phyloP scores from a whole-genome alignment of 257 asterid species.

The Nicotiana knightiana region DNA sequence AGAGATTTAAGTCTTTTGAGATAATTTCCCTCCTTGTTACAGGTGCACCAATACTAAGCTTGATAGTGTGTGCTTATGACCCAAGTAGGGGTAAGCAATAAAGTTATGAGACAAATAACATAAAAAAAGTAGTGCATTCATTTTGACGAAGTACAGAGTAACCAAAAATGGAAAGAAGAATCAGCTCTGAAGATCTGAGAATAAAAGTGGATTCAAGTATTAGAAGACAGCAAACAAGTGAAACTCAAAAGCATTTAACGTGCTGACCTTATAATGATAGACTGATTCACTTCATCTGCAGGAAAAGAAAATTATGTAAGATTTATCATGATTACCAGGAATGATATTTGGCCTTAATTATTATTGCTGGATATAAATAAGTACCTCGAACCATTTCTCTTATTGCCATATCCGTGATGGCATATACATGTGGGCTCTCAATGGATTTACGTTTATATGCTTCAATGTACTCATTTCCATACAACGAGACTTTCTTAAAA shows the following conservation, averaged over 20 bases:
- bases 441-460: constrained; percentile 74
- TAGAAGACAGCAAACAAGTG: not conserved
- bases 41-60: not conserved
- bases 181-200: not conserved
- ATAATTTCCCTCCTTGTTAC: not conserved
- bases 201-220: not conserved
- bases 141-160: not conserved
- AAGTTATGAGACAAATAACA: not conserved
- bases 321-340: constrained; percentile 5
- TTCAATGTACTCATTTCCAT: constrained; percentile 68
- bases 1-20: not conserved
- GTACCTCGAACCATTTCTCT: constrained; percentile 97
- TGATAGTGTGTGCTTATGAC: not conserved
- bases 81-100: not conserved
- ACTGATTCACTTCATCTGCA: constrained; percentile 99
- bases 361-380: not conserved
- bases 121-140: not conserved
- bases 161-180: not conserved
- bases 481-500: constrained; percentile 73
- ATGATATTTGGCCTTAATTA: not conserved
- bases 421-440: constrained; percentile 88
- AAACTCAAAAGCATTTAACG: constrained; percentile 19
- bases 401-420: constrained; percentile 91
- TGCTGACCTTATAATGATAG: constrained; percentile 84
- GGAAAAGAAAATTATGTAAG: constrained; percentile 24